Evolutionary conservation across 1,284 basidiomycete species (phyloP).

Genomic region (Leucoagaricus sp.): DNA sequence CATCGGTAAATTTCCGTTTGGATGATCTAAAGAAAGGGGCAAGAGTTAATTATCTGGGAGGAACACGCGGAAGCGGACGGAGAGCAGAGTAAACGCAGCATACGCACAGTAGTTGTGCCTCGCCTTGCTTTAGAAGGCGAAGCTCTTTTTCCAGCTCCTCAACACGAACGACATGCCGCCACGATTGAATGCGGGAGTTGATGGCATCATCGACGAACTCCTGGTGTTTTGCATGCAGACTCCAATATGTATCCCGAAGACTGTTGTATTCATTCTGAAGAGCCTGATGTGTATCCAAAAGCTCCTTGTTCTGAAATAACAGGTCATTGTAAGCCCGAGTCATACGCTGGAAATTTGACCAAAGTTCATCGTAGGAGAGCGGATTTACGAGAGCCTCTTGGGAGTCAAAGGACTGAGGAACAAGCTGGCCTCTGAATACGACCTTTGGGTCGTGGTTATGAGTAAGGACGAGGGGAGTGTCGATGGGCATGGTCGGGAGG

Average conservation of each 20-base stretch:
- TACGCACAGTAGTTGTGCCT: constrained; percentile 3
- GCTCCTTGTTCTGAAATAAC: constrained; percentile 1
- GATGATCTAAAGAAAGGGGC: constrained; percentile 1
- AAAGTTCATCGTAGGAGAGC: constrained; percentile 7
- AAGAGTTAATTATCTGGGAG: not conserved
- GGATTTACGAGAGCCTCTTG: not conserved
- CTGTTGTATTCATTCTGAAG: constrained; percentile 8
- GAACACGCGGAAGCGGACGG: not conserved
- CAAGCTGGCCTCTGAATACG: constrained; percentile 1
- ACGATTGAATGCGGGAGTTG: constrained; percentile 11
- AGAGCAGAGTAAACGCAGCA: not conserved
- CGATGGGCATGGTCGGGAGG: not conserved
- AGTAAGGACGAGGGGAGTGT: constrained; percentile 7
- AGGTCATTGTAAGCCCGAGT: constrained; percentile 12
- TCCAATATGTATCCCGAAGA: constrained; percentile 4
- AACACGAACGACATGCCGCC: constrained; percentile 11
- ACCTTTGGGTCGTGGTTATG: constrained; percentile 5
- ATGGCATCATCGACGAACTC: constrained; percentile 8
- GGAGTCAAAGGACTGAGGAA: not conserved
- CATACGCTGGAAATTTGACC: constrained; percentile 6
- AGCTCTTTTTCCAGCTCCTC: constrained; percentile 14
- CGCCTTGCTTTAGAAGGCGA: constrained; percentile 2
- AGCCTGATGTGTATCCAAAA: constrained; percentile 1
- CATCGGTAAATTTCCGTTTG: constrained; percentile 11
- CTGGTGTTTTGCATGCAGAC: constrained; percentile 5